A percentile compares a stretch with the other conserved stretches of the same genome.
Conservation (phyloP, 306 rosid genomes). For the Begonia loranthoides region DNA sequence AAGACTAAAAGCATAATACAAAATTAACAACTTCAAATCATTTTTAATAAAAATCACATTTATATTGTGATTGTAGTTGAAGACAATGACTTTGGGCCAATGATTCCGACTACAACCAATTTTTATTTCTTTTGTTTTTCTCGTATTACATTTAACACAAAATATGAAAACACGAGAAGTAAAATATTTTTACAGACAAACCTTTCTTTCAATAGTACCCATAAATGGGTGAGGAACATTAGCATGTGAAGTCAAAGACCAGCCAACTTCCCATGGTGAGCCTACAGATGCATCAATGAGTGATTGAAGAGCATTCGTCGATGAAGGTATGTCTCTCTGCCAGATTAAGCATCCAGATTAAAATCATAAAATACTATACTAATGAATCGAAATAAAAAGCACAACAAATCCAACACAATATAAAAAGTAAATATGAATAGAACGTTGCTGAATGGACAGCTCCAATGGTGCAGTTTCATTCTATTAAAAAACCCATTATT, state of each 20-base stretch:
- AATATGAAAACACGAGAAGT: conserved; percentile 6
- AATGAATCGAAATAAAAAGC: neutral
- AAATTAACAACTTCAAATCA: neutral
- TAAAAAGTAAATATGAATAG: too few relatives aligned
- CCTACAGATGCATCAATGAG: conserved; percentile 63
- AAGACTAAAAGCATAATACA: neutral
- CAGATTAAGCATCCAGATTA: conserved; percentile 7
- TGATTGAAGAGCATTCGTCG: conserved; percentile 54
- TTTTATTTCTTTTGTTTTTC: neutral
- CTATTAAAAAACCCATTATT: too few relatives aligned
- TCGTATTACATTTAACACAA: neutral
- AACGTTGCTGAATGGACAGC: too few relatives aligned
- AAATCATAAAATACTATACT: conserved; percentile 7
- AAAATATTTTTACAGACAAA: too few relatives aligned
- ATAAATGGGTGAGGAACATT: conserved; percentile 29
- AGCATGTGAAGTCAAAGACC: conserved; percentile 72
- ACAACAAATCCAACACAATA: too few relatives aligned
- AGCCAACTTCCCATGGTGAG: conserved; percentile 81
- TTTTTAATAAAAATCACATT: too few relatives aligned
- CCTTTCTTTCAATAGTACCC: conserved; percentile 36
- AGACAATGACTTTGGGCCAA: too few relatives aligned
- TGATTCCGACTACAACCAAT: too few relatives aligned
- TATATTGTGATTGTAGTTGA: too few relatives aligned
- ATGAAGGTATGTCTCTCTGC: conserved; percentile 69
- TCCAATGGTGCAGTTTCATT: too few relatives aligned